Conservation (phyloP, 805 yeast species). For the Sugiyamaella floridensis region DNA sequence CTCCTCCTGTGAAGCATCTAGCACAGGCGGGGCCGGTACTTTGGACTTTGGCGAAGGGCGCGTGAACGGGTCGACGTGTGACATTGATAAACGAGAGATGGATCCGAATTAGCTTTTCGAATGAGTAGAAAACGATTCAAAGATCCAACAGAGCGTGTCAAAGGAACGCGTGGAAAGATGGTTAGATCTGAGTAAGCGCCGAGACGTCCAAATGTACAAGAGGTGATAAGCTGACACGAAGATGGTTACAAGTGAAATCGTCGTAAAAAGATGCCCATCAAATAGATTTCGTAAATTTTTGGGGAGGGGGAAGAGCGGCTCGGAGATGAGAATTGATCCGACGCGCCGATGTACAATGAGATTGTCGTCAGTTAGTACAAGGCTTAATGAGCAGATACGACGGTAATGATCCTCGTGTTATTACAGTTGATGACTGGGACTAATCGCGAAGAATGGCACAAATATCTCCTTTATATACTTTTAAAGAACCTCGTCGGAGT, state of each 20-base stretch:
- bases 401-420: too few species aligned
- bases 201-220: not conserved
- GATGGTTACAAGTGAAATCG: not conserved
- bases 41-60: conserved; percentile 44
- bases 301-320: not conserved
- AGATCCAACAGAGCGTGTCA: not conserved
- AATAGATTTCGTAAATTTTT: not conserved
- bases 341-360: not conserved
- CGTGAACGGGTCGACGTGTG: conserved; percentile 45
- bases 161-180: not conserved
- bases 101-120: not conserved
- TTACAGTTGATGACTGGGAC: too few species aligned
- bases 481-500: too few species aligned
- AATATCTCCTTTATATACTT: too few species aligned
- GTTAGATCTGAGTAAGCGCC: not conserved
- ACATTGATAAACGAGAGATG: too few species aligned
- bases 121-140: not conserved
- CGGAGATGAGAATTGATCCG: not conserved
- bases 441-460: too few species aligned
- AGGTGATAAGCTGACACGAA: not conserved
- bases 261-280: too few species aligned
- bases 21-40: conserved; percentile 43
- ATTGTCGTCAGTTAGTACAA: not conserved
- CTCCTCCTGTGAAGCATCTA: conserved; percentile 48
- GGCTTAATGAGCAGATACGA: too few species aligned